Conservation (phyloP, 441 rosid genomes). For the Manihot esculenta region DNA sequence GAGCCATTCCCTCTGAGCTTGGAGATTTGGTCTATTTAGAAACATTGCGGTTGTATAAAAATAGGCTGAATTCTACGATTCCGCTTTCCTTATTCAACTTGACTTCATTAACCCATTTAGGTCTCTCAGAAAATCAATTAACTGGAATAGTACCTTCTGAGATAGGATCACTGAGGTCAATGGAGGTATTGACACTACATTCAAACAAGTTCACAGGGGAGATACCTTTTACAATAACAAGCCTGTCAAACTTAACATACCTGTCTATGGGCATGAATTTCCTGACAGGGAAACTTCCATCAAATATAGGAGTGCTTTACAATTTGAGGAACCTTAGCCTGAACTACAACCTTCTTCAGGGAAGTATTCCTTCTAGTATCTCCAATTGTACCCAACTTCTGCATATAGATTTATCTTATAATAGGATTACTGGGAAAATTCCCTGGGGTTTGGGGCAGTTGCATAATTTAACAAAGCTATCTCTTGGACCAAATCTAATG, state of each 20-base stretch:
- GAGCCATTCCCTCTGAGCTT: slow-evolving; percentile 63
- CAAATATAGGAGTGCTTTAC: slow-evolving; percentile 56
- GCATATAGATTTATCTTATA: slow-evolving; percentile 36
- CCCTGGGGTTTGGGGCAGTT: slow-evolving; percentile 57
- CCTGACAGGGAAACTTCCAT: slow-evolving; percentile 63
- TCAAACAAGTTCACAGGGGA: slow-evolving; percentile 57
- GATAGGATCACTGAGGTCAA: slow-evolving; percentile 54
- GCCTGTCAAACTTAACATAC: slow-evolving; percentile 56
- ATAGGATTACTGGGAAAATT: slow-evolving; percentile 51
- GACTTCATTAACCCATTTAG: slow-evolving; percentile 50
- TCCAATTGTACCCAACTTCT: slow-evolving; percentile 59
- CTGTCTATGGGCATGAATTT: slow-evolving; percentile 56
- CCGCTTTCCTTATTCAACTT: slow-evolving; percentile 57
- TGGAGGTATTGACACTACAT: slow-evolving; percentile 60
- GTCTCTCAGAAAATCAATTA: slow-evolving; percentile 61
- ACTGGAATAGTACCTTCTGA: slow-evolving; percentile 53
- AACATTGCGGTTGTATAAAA: slow-evolving; percentile 43
- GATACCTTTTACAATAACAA: slow-evolving; percentile 65
- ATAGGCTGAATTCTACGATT: slow-evolving; percentile 59
- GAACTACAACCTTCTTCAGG: slow-evolving; percentile 52
- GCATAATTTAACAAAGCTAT: slow-evolving; percentile 48
- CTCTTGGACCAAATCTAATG: slow-evolving; percentile 44
- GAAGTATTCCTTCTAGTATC: slow-evolving; percentile 71
- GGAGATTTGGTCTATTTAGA: slow-evolving; percentile 56
- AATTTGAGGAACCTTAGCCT: slow-evolving; percentile 62